phyloP scores from a whole-genome alignment of 345 rosid genomes.

The Corymbia maculata region DNA sequence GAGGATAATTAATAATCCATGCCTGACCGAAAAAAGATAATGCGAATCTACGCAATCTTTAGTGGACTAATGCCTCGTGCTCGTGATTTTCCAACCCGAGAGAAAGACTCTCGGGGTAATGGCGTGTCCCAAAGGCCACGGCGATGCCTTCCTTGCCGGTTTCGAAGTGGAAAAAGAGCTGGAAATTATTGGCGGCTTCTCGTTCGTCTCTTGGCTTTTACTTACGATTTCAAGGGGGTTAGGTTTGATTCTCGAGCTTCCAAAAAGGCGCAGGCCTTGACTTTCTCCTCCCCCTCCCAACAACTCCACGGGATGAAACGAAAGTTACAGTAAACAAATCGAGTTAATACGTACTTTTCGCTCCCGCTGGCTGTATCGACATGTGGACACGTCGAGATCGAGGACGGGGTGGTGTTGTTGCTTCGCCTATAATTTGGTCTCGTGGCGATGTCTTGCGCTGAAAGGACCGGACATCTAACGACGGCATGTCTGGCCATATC shows the following conservation, averaged over 20 bases:
- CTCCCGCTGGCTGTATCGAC: not conserved
- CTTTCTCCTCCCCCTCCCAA: not conserved
- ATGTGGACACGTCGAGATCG: not conserved
- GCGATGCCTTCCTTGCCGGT: slow-evolving; percentile 7
- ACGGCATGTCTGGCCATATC: not conserved
- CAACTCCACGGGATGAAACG: not conserved
- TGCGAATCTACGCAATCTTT: not conserved
- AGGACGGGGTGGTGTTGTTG: not conserved
- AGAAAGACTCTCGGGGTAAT: not conserved
- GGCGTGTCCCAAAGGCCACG: slow-evolving; percentile 13
- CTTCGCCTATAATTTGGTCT: not conserved
- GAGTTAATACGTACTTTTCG: not conserved
- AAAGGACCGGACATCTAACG: not conserved
- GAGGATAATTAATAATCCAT: not conserved
- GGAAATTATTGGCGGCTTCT: not conserved
- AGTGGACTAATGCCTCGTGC: not conserved
- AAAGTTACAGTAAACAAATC: not conserved
- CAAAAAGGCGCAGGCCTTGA: not conserved
- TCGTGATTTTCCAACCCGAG: not conserved
- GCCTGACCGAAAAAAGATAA: not conserved
- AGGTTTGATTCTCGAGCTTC: not conserved
- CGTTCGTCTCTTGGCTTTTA: not conserved
- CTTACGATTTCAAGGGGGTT: not conserved
- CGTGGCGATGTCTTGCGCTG: not conserved
- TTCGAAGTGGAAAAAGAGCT: not conserved